Base-by-base conservation (phyloP, 73 alveolate species). In the Diophrys sp. region DNA sequence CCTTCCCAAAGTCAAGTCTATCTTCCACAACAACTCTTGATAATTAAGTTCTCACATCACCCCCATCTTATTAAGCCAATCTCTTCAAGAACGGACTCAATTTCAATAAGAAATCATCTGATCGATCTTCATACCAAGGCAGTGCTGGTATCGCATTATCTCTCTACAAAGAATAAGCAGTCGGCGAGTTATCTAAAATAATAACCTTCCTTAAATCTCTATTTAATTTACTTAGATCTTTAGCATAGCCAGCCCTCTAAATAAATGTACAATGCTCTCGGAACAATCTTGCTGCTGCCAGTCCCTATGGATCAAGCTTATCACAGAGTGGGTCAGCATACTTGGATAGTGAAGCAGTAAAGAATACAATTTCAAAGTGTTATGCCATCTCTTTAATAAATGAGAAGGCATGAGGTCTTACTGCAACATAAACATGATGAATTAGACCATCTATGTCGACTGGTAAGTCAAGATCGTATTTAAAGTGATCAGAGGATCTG, bases 291-390 rank as follows among this genome's bases (percentile, higher is more conserved):
- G 80, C 75, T 14, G 89, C 75, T 29, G 79, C 71, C 26, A 57
- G 67, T 14, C 84, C 84, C 56, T 75, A 66, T 27, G 87, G 88
- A 80, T 91, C 97, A 14, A 91, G 70, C 67, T 71, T 56, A 32
- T 91, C 93, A 34, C 90, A 69, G 23, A 91, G 84, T 28, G 95
- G 93, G 75, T 91, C 90, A 0, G 97, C 97, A 89, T 91, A 91
- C 81, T 80, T 67, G 1, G 88, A 62, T 44, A 80, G 44, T 55
- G 87, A 70, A 14, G 89, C 90, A 8, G 94, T 80, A 69, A 32
- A 87, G 31, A 87, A 69, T 0, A 87, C 89, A 0, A 87, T 67
- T 53, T 87, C 94, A 56, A 56, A 87, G 56, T 79, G 67, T 54
- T 80, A 0, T 31, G 77, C 26, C 33, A 87, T 27, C 53, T 67